Conservation (phyloP, 768 basidiomycete genomes). For the Lanmaoa pseudosensibilis region DNA sequence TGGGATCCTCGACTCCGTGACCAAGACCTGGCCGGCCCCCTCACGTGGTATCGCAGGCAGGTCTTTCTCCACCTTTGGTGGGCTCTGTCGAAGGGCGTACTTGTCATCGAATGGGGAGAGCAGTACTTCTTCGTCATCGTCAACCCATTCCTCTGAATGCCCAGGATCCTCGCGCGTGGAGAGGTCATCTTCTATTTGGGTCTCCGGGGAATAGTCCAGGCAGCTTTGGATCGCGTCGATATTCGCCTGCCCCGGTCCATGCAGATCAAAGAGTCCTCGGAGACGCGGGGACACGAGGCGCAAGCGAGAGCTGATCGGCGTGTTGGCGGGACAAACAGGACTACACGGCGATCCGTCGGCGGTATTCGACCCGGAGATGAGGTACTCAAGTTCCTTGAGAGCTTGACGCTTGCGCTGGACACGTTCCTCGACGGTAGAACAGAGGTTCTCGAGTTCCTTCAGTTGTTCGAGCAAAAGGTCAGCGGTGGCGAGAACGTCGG, state of each 20-base stretch:
- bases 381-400: conserved; percentile 25
- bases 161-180: conserved; percentile 10
- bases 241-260: conserved; percentile 27
- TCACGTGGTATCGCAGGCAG: conserved; percentile 15
- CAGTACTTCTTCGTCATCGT: conserved; percentile 27
- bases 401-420: conserved; percentile 24
- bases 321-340: conserved; percentile 24
- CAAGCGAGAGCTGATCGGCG: conserved; percentile 18
- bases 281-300: conserved; percentile 27
- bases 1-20: conserved; percentile 21
- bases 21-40: background rate
- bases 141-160: conserved; percentile 21
- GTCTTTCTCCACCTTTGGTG: conserved; percentile 12
- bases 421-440: conserved; percentile 23
- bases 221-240: conserved; percentile 24
- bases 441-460: conserved; percentile 25
- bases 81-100: conserved; percentile 12
- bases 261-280: conserved; percentile 32
- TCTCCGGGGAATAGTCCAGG: conserved; percentile 26
- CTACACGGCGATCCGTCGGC: conserved; percentile 14
- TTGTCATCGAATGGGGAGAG: conserved; percentile 29
- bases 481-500: conserved; percentile 31
- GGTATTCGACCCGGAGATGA: conserved; percentile 13
- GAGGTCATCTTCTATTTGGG: background rate
- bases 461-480: conserved; percentile 30